phyloP scores from a whole-genome alignment of 1,139 yeast species.

The Diutina neorugosa region DNA sequence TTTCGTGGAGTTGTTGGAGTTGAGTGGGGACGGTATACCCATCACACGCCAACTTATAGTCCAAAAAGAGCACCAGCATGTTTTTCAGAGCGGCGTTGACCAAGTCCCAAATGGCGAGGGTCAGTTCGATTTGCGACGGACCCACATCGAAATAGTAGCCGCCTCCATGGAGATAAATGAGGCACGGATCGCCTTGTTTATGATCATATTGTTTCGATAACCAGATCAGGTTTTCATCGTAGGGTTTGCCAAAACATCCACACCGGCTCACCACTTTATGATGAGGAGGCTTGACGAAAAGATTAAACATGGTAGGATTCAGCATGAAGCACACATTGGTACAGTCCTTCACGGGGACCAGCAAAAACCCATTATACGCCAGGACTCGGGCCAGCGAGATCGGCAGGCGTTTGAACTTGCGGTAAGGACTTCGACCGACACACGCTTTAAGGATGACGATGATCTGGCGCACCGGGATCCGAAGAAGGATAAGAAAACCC shows the following conservation, averaged over 20 bases:
- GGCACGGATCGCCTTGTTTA: conserved; percentile 21
- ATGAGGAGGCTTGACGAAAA: conserved; percentile 7
- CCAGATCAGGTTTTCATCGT: conserved; percentile 26
- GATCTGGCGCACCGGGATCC: conserved; percentile 4
- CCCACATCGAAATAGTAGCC: conserved; percentile 27
- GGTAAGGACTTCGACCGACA: conserved; percentile 11
- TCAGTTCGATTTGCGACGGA: conserved; percentile 21
- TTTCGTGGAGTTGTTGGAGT: conserved; percentile 19
- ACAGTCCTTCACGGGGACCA: conserved; percentile 11
- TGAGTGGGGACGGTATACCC: conserved; percentile 26
- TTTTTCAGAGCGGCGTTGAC: conserved; percentile 12
- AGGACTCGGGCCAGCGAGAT: conserved; percentile 12
- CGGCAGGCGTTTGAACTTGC: conserved; percentile 12
- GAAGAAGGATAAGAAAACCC: not conserved
- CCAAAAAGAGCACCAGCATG: conserved; percentile 24
- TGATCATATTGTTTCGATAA: conserved; percentile 18
- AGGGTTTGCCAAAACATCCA: conserved; percentile 23
- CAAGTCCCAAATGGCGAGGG: conserved; percentile 19
- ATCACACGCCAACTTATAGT: conserved; percentile 24
- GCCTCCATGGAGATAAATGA: conserved; percentile 32
- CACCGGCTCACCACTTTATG: conserved; percentile 7
- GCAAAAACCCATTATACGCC: conserved; percentile 11
- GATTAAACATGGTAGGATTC: conserved; percentile 5
- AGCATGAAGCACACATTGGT: conserved; percentile 5
- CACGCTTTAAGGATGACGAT: conserved; percentile 10